Percentiles rank a stretch among this genome's conserved stretches.
Evolutionary conservation across 2,329 filamentous ascomycete species (phyloP).

Genomic region (Beauveria brongniartii): DNA sequence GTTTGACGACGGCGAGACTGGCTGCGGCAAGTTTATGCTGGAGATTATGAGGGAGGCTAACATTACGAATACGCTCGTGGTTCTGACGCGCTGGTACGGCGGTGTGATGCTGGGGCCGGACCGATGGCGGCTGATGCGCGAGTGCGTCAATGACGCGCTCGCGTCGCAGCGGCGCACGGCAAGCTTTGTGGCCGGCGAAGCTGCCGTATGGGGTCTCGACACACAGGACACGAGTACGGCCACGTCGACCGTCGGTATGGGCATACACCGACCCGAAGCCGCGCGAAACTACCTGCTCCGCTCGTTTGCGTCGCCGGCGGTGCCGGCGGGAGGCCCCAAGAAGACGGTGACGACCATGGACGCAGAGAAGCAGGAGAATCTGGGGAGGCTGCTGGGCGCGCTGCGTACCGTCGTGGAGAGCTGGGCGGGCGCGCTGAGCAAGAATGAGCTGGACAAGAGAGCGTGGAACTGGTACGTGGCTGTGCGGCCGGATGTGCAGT

Average conservation of each 20-base stretch:
- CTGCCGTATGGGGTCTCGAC: slow-evolving; percentile 54
- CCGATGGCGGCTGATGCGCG: slow-evolving; percentile 54
- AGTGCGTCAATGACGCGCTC: slow-evolving; percentile 46
- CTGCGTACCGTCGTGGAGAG: slow-evolving; percentile 65
- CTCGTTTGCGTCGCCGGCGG: slow-evolving; percentile 47
- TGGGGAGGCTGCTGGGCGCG: slow-evolving; percentile 61
- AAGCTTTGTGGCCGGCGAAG: slow-evolving; percentile 34
- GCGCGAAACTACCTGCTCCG: slow-evolving; percentile 52
- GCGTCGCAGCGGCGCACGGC: slow-evolving; percentile 35
- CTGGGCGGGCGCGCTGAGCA: slow-evolving; percentile 58
- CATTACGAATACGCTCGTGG: slow-evolving; percentile 44
- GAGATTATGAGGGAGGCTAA: slow-evolving; percentile 43
- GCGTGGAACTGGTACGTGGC: slow-evolving; percentile 78
- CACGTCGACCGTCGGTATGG: slow-evolving; percentile 44
- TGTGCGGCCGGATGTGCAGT: slow-evolving; percentile 67
- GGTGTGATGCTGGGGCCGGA: slow-evolving; percentile 54
- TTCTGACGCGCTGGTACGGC: slow-evolving; percentile 56
- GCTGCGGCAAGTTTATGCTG: slow-evolving; percentile 49
- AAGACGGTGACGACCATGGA: slow-evolving; percentile 43
- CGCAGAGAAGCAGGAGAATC: slow-evolving; percentile 59
- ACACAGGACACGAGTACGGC: slow-evolving; percentile 39
- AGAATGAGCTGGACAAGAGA: slow-evolving; percentile 61
- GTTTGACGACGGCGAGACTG: slow-evolving; percentile 54
- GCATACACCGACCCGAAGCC: slow-evolving; percentile 65
- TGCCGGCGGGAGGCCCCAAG: slow-evolving; percentile 29